Evolutionary conservation across 192 early-diverging fungal species (phyloP), one percentile per base, ranked within the genome.

Genomic region (Backusella tuberculispora): DNA sequence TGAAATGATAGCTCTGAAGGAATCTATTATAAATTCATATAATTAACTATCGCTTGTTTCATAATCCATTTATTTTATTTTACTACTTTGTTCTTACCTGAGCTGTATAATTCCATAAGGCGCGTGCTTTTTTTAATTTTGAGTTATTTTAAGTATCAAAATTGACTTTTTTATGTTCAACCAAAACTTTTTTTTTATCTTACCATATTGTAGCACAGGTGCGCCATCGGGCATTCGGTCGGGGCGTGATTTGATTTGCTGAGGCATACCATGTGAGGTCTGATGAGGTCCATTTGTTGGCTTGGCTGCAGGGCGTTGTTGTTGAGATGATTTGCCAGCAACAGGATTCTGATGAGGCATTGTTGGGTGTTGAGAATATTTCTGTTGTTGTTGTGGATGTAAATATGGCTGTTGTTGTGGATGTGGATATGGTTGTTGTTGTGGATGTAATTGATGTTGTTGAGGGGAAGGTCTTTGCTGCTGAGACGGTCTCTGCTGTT

Each of bases 141-240:
- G 2, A 2, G 19, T 19, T 19, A 21, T 43, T 43, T 43, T 9
- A 10, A 9, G 10, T 14, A 24, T 14, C 21, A 67, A n/a, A 67
- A 29, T 5, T 24, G 10, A 34, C 21, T 24, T 3, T 38, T 37
- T 19, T 66, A 19, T 40, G 17, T 21, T 13, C 14, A 42, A 21
- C n/a, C 29, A 34, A 34, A 24, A 13, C 12, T 6, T 29, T 14
- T 5, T 13, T 68, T 37, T 14, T 68, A 45, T 26, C 68, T 47
- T 69, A 69, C 68, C 38, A 47, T 69, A 69, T 45, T 69, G 68
- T 46, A 69, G 15, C 43, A 69, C 42, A 47, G 42, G 21, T 69
- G 68, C 26, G 26, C 68, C 68, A 46, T 69, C 68, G 38, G 38
- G 40, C 44, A 69, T 26, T 29, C 26, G 43, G 2, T 69, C 68